phyloP scores from a whole-genome alignment of 495 filamentous ascomycete species.

The Astrothelium macrocarpum region DNA sequence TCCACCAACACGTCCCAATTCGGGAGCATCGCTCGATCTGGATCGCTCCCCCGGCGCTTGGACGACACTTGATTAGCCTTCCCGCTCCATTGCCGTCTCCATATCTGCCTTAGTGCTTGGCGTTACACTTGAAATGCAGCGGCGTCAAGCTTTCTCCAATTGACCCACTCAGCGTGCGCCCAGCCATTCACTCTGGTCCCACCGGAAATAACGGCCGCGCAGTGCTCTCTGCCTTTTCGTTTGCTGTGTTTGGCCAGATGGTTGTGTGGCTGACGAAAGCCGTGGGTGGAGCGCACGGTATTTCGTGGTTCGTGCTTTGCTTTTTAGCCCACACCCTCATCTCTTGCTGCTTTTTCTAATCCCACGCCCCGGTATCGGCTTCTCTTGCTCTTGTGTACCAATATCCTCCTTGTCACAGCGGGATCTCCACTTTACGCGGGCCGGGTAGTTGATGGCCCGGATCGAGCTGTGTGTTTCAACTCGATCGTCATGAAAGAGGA shows the following conservation, averaged over 20 bases:
- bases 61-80: not conserved
- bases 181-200: not conserved
- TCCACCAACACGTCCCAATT: not conserved
- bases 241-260: no score
- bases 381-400: not conserved
- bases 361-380: not conserved
- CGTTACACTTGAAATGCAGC: not conserved
- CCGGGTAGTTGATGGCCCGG: slow-evolving; percentile 1
- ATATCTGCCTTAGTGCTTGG: not conserved
- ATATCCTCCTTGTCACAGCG: not conserved
- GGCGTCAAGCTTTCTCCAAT: not conserved
- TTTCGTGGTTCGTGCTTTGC: no score
- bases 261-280: not conserved
- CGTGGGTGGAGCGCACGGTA: not conserved
- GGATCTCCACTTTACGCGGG: slow-evolving; percentile 6
- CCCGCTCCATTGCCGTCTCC: not conserved
- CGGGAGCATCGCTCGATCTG: not conserved
- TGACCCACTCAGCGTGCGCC: not conserved
- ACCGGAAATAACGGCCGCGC: not conserved
- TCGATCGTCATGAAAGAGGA: not conserved
- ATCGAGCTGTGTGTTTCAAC: slow-evolving; percentile 1
- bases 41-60: not conserved
- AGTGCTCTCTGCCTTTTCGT: not conserved
- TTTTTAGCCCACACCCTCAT: not conserved
- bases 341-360: no score